Evolutionary conservation across 75 land plant species (phyloP).

Genomic region (Adiantum capillusveneris): DNA sequence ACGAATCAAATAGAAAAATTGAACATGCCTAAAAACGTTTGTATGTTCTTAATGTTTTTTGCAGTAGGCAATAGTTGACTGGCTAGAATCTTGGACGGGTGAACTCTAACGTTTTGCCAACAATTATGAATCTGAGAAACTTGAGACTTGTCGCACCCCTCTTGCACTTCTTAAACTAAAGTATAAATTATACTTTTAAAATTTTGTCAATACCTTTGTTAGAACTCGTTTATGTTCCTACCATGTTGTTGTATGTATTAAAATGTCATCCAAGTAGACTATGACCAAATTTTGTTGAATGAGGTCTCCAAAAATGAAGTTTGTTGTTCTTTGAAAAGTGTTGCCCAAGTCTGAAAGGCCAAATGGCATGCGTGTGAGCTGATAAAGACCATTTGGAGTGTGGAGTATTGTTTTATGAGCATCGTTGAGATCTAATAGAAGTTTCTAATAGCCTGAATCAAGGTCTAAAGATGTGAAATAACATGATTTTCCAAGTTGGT

Average conservation of each 20-base stretch:
- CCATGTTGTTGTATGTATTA: background rate
- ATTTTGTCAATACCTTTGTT: no score
- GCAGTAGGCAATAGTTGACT: background rate
- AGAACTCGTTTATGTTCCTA: background rate
- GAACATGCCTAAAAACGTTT: background rate
- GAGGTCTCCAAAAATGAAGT: background rate
- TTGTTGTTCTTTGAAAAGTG: conserved; percentile 2
- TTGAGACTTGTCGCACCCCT: background rate
- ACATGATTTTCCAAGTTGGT: background rate
- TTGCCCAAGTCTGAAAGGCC: background rate
- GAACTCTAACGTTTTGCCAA: background rate
- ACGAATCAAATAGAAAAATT: background rate
- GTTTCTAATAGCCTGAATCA: background rate
- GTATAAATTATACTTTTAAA: no score
- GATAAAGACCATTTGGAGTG: conserved; percentile 1
- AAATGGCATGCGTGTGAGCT: background rate
- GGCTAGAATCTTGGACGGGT: background rate
- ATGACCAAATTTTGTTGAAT: conserved; percentile 1
- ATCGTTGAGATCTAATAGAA: background rate
- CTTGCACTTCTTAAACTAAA: background rate
- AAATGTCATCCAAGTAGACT: conserved; percentile 12
- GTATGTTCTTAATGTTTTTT: background rate
- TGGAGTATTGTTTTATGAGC: conserved; percentile 14
- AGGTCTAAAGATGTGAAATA: background rate
- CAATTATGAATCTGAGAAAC: background rate